Evolutionary conservation across 805 yeast genomes (phyloP).

Genomic region (Candida jianshihensis): DNA sequence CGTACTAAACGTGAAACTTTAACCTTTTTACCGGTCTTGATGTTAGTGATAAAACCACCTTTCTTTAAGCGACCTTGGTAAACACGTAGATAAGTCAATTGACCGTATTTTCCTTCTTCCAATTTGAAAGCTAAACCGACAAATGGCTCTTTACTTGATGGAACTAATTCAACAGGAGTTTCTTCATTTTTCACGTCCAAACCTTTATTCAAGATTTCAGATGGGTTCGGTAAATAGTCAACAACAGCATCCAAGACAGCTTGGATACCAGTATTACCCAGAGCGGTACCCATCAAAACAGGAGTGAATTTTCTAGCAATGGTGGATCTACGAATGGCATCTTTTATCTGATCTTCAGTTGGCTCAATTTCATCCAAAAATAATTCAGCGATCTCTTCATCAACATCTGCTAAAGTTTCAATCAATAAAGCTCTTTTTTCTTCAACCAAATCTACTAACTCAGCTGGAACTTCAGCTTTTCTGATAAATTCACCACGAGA

Average conservation of each 20-base stretch:
- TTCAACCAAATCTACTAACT: slow-evolving; percentile 73
- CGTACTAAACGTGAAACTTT: slow-evolving; percentile 91
- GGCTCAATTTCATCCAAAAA: slow-evolving; percentile 89
- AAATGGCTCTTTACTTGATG: slow-evolving; percentile 71
- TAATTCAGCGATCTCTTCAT: slow-evolving; percentile 93
- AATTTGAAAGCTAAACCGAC: slow-evolving; percentile 98
- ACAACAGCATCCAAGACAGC: slow-evolving; percentile 94
- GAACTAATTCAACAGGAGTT: slow-evolving; percentile 63
- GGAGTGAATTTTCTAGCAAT: slow-evolving; percentile 95
- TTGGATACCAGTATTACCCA: slow-evolving; percentile 94
- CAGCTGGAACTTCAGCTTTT: slow-evolving; percentile 65
- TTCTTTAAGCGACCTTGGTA: slow-evolving; percentile 93
- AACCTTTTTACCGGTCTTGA: slow-evolving; percentile 87
- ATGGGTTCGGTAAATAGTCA: slow-evolving; percentile 92
- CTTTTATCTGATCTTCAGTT: slow-evolving; percentile 71
- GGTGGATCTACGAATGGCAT: slow-evolving; percentile 90
- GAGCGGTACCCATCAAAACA: slow-evolving; percentile 99
- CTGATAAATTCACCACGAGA: slow-evolving; percentile 78
- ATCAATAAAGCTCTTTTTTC: slow-evolving; percentile 82
- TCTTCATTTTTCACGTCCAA: slow-evolving; percentile 65
- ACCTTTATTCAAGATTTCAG: slow-evolving; percentile 87
- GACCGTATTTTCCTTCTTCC: slow-evolving; percentile 98
- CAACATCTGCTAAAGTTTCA: slow-evolving; percentile 96
- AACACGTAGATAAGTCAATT: slow-evolving; percentile 91
- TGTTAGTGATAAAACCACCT: slow-evolving; percentile 83